Base-by-base conservation (phyloP, 73 alveolate genomes). In the Paramecium pentaurelia region DNA sequence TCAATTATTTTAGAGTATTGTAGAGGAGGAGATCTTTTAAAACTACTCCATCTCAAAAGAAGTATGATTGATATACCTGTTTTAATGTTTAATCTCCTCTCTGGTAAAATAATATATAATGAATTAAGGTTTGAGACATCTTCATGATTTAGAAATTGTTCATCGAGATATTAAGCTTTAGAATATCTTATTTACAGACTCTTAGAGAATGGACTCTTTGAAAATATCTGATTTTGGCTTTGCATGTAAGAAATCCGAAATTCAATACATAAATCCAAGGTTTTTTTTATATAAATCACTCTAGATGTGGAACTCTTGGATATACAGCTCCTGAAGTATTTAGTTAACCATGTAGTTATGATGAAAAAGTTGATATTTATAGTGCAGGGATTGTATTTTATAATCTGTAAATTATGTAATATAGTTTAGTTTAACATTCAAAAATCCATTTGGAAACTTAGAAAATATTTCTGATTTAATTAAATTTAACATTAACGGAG, bases 251-350 rank as follows among this genome's bases (percentile, higher is more conserved):
- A 73, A 12, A 40, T 36, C 20, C 0, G 8, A 73, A 18, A 40
- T 73, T 2, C 32, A 10, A 20, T 40, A 36, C 34, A 30, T 36
- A n/a, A 73, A 73, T 18, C 60, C 87, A 36, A 73, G 87, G 84
- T 64, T 2, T 25, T 14, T 64, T 1, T 27, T 9, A 25, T 0
- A 10, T 85, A 38, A 22, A 32, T 30, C 40, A 27, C 12, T 11
- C 0, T 75, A 28, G 91, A 91, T 95, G 98, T 51, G 98, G 98
- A 18, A 93, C 98, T 45, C 97, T 96, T 11, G 94, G 95, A 14
- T 94, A 95, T 49, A 90, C 94, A 2, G 97, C 98, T 0, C 98
- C 98, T 2, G 98, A 95, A 92, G 86, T 95, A 9, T 49, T 92
- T 58, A 28, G 28, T n/a, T 22, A 42, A 27, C 6, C 44, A 18